Evolutionary conservation across 2,329 filamentous ascomycete species (phyloP), one percentile per base, ranked within the genome.

Genomic region (Exophiala viscosa): DNA sequence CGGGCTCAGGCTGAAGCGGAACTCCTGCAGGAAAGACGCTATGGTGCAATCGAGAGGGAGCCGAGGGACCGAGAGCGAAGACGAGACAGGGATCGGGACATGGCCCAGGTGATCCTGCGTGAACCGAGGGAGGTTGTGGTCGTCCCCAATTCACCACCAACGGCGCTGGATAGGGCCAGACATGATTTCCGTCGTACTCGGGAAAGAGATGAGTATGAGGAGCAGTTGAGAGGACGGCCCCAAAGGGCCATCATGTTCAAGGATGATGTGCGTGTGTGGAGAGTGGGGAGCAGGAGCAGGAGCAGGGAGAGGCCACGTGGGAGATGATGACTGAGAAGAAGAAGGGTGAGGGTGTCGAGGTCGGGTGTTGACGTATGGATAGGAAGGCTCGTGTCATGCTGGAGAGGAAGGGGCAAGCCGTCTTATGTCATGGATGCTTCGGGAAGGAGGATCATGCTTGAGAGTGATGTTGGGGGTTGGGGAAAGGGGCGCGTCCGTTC

Each of bases 51-150:
- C 20, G 51, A 54, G 35, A 48, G 48, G 3, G 39, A 52, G 31
- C 31, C 51, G 20, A 49, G 45, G 15, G 57, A 33, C 44, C 52
- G 35, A 3, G 40, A 28, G 40, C 20, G 40, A 42, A 42, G 40
- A 23, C 28, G 40, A 42, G 40, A 23, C 40, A 42, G 20, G 40
- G 28, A 31, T 28, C 23, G 23, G 23, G 23, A 28, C 23, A 5
- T 5, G 23, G 23, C 23, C 23, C 23, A 28, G 5, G 38, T 40
- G 6, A 18, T 14, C 2, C 14, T 46, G 9, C 44, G 47, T 23
- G 50, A 52, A 7, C 50, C 43, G 14, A 44, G 51, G 7, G 57
- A 57, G 28, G 50, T 57, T 18, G 54, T 60, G 14, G 48, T 60
- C 17, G 48, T 53, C 7, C 58, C 58, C 17, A 54, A 53, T 23